phyloP scores from a whole-genome alignment of 202 grass and related monocot genomes.

The Elaeis oleifera region DNA sequence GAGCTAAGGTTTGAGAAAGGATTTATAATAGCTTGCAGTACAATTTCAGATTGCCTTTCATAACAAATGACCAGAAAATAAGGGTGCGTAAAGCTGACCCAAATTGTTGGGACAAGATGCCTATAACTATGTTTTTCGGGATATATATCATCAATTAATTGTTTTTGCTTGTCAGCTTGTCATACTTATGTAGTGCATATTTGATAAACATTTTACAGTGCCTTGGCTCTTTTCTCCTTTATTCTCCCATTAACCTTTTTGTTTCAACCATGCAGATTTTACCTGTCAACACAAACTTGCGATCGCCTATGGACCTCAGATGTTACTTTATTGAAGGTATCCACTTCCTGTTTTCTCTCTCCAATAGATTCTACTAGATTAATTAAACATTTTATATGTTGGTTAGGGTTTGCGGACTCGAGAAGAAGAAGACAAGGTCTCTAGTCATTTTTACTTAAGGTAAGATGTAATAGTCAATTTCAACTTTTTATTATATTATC shows the following conservation, averaged over 20 bases:
- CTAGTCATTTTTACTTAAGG: constrained; percentile 84
- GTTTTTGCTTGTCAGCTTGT: too few relatives aligned
- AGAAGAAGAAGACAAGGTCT: constrained; percentile 89
- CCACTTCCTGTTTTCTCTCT: constrained; percentile 5
- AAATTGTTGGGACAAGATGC: too few relatives aligned
- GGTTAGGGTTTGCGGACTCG: constrained; percentile 63
- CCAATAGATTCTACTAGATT: constrained; percentile 19
- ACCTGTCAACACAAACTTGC: constrained; percentile 59
- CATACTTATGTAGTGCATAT: too few relatives aligned
- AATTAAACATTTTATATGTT: constrained; percentile 16
- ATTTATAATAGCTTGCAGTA: too few relatives aligned
- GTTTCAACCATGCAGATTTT: constrained; percentile 55
- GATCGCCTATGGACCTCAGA: constrained; percentile 67
- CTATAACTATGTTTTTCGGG: too few relatives aligned
- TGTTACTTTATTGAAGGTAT: constrained; percentile 78
- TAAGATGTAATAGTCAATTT: constrained; percentile 26
- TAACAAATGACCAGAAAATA: too few relatives aligned
- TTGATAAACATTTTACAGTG: too few relatives aligned
- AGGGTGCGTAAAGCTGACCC: too few relatives aligned
- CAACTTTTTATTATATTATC: not conserved
- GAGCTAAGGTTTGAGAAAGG: too few relatives aligned
- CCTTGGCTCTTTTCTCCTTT: too few relatives aligned
- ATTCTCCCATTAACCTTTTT: constrained; percentile 1
- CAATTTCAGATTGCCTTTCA: too few relatives aligned
- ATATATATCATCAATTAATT: not conserved